Conservation (phyloP, 495 filamentous ascomycete species). For the Penicillium roqueforti region DNA sequence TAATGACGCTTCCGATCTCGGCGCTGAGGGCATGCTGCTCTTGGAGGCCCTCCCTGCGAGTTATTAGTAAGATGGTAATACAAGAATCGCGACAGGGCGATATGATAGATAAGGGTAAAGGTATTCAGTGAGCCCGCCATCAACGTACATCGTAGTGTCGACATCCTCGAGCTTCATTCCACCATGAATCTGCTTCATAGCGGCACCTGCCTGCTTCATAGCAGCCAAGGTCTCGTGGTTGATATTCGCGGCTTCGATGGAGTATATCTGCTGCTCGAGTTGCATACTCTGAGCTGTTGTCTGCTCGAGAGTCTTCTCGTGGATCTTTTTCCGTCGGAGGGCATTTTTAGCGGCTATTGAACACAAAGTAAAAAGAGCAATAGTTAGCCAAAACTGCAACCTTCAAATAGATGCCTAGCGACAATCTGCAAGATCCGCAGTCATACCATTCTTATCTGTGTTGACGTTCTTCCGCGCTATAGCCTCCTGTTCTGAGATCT, state of each 20-base stretch:
- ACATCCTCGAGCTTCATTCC: slow-evolving; percentile 89
- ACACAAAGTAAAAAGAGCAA: not conserved
- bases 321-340: slow-evolving; percentile 90
- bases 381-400: slow-evolving; percentile 2
- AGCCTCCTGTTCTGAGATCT: slow-evolving; percentile 90
- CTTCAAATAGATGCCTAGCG: not conserved
- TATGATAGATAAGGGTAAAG: not conserved
- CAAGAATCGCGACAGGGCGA: not conserved
- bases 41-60: slow-evolving; percentile 76
- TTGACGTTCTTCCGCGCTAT: slow-evolving; percentile 86
- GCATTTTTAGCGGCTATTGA: slow-evolving; percentile 78
- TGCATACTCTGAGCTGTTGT: slow-evolving; percentile 85
- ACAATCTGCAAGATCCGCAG: not conserved
- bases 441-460: slow-evolving; percentile 81
- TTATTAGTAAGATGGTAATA: not conserved
- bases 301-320: slow-evolving; percentile 85
- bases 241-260: slow-evolving; percentile 96
- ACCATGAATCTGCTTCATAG: slow-evolving; percentile 90
- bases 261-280: slow-evolving; percentile 91
- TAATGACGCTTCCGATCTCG: slow-evolving; percentile 85
- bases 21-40: slow-evolving; percentile 90
- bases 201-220: slow-evolving; percentile 83
- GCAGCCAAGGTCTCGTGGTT: slow-evolving; percentile 93
- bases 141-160: slow-evolving; percentile 86
- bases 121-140: not conserved